Evolutionary conservation across 2,329 filamentous ascomycete genomes (phyloP).

Genomic region (Polychaeton citri): DNA sequence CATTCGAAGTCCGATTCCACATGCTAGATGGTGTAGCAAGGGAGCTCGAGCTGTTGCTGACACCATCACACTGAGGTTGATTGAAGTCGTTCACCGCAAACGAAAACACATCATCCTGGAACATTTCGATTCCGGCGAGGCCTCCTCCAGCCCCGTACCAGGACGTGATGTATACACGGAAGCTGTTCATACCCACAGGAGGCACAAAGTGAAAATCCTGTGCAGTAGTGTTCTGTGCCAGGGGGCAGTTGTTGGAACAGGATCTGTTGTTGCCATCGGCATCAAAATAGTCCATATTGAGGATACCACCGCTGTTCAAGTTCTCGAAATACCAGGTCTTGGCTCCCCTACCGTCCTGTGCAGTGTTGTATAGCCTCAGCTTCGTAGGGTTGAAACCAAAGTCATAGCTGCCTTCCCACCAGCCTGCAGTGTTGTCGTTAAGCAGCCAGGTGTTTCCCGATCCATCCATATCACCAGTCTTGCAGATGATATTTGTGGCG

Average conservation of each 20-base stretch:
- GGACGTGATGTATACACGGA: conserved; percentile 71
- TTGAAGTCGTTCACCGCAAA: conserved; percentile 85
- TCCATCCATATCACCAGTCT: conserved; percentile 51
- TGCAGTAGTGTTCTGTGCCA: conserved; percentile 55
- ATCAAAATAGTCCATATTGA: conserved; percentile 92
- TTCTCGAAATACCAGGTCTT: conserved; percentile 79
- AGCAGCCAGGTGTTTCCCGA: conserved; percentile 75
- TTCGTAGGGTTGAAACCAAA: conserved; percentile 82
- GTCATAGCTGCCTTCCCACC: conserved; percentile 69
- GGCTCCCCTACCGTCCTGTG: conserved; percentile 65
- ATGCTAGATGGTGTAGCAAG: conserved; percentile 50
- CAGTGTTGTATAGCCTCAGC: conserved; percentile 77
- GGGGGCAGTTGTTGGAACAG: conserved; percentile 75
- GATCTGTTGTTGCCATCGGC: conserved; percentile 48
- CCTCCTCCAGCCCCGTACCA: conserved; percentile 83
- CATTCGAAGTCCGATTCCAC: conserved; percentile 55
- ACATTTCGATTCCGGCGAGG: conserved; percentile 73
- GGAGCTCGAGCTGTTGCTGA: conserved; percentile 51
- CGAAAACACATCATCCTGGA: conserved; percentile 53
- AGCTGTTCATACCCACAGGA: conserved; percentile 70
- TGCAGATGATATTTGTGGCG: conserved; percentile 73
- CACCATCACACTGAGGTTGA: conserved; percentile 63
- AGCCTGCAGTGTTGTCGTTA: conserved; percentile 59
- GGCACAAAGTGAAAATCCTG: conserved; percentile 94
- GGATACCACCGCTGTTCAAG: conserved; percentile 76